These are phyloP conservation scores for Rhodotorula sp. DNA, from an alignment of 1,284 basidiomycete genomes.

Conservation along the genomic window DNA sequence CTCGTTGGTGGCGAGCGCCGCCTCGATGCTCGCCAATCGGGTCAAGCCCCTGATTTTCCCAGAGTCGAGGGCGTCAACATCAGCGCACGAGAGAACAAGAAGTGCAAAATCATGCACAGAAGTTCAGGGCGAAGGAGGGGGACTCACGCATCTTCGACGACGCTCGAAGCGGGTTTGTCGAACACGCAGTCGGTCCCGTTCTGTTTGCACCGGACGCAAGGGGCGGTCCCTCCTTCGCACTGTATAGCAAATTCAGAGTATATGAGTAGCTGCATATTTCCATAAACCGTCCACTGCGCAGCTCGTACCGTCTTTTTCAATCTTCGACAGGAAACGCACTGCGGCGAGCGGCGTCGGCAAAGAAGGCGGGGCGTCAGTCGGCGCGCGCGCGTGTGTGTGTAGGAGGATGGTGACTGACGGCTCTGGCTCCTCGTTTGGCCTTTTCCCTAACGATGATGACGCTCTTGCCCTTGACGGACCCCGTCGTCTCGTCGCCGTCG, in stretches of 20 bases:
- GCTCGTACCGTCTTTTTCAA: slow-evolving; percentile 17
- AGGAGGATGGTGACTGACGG: background rate
- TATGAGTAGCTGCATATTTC: no score
- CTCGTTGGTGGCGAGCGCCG: slow-evolving; percentile 22
- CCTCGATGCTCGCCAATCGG: slow-evolving; percentile 15
- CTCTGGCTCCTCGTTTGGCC: slow-evolving; percentile 7
- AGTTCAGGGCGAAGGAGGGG: no score
- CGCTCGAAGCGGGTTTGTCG: slow-evolving; percentile 10
- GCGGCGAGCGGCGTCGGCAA: background rate
- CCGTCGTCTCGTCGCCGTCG: background rate
- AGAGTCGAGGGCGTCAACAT: no score
- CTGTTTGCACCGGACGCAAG: slow-evolving; percentile 14
- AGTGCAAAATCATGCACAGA: no score
- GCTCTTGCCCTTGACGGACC: background rate
- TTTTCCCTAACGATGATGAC: slow-evolving; percentile 8
- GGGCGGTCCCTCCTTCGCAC: slow-evolving; percentile 14
- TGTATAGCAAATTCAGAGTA: no score
- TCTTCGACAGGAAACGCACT: slow-evolving; percentile 10
- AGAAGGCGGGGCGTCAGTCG: background rate
- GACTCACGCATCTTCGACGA: slow-evolving; percentile 25
- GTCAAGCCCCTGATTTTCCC: slow-evolving; percentile 1
- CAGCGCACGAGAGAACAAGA: no score
- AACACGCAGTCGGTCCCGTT: slow-evolving; percentile 14
- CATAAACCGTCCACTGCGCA: no score
- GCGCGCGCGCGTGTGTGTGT: background rate